Base-by-base conservation (phyloP, 495 filamentous ascomycete genomes). In the Parathielavia appendiculata region DNA sequence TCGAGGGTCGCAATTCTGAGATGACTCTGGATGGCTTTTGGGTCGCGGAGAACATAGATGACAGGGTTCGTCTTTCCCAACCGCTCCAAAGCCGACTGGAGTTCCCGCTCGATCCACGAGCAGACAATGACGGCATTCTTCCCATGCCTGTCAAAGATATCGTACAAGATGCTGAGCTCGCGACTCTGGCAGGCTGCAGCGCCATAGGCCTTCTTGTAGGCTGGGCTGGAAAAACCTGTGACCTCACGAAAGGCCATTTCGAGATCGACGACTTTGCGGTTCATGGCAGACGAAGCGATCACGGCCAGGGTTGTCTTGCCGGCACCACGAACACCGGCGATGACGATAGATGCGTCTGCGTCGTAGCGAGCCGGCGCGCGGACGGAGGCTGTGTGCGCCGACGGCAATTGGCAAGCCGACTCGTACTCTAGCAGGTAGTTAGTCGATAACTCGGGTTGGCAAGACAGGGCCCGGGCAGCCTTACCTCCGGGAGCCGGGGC, bases 281-380 rank as follows among this genome's bases (percentile, higher is more conserved):
- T 79, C 49, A 83, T 81, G 34, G 82, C 79, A 5, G 82, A 81
- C 0, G 86, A 83, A 2, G 84, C 79, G 17, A 90, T 85, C 51
- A 89, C 79, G 0, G 83, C 86, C 12, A 90, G 75, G 36, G 83
- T 87, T 3, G 85, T 84, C 61, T 89, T 89, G 10, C 86, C 86
- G 5, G 84, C 82, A 0, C 87, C 86, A 13, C 84, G 82, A 43
- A 87, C 79, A 4, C 87, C 86, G 34, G 86, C 77, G n/a, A 90
- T 72, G 1, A 87, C 79, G 32, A 90, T 80, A 1, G 86, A 88
- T 1, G 84, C 80, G 64, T 83, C 75, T 2, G 74, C 68, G 45
- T 75, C 70, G 67, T 86, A 87, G 10, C 39, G 22, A n/a, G 56
- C 45, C 5, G 26, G 13, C 16, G 14, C 5, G 6, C 58, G 41